Evolutionary conservation across 2,329 filamentous ascomycete species (phyloP), one percentile per base, ranked within the genome.

Genomic region (Ophiosphaerella narmari): DNA sequence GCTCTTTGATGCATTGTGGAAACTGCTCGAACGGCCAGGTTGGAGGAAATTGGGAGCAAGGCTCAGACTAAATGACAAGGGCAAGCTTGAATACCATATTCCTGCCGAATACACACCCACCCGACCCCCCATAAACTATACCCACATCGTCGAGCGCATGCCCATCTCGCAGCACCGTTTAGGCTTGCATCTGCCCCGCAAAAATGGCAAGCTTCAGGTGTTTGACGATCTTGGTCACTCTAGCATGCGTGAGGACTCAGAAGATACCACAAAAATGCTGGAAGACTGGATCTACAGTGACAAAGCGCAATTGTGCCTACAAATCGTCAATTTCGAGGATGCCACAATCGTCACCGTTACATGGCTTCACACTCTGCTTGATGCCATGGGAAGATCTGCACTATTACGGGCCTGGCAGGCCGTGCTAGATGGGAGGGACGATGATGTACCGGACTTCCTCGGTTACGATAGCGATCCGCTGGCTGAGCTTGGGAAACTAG

Each of bases 1-100:
- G 38, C 65, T 82, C 1, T 62, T 65, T 2, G 45, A 37, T 5
- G 60, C 76, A 1, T 61, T 81, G 1, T 59, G 64, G 8, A 60
- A 55, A 12, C 59, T 82, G 12, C 53, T 81, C 7, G 67, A 75
- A 11, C 73, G 70, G 7, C 75, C 73, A 1, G 75, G 75, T 31
- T 82, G 78, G 79, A 71, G 69, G 24, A 78, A 78, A 50, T 55
- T 82, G 1, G 78, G 77, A 0, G 79, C 77, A 5, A 71, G 78
- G 5, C 53, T 80, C 24, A 66, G 77, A 26, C 44, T 65, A 33
- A 77, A 74, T 52, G 77, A 47, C 16, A 59, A 45, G 9, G 48
- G 46, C 4, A 63, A 62, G 41, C 65, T 78, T 2, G 76, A 78
- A 53, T 74, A 77, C 45, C 76, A 78, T 43, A 65, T 79, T 33